phyloP scores from a whole-genome alignment of 805 yeast species.

The Ascoidea tarda region DNA sequence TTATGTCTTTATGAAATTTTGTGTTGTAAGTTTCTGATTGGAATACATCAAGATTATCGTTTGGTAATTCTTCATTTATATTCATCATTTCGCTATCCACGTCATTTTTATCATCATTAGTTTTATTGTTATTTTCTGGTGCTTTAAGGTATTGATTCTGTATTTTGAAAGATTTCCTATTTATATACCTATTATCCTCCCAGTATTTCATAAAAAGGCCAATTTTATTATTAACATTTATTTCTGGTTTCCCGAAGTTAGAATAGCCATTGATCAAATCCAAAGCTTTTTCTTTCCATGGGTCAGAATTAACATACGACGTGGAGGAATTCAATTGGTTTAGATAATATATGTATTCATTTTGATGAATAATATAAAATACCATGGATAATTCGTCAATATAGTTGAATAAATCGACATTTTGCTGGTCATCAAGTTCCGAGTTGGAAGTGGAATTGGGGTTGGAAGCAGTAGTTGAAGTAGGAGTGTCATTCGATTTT shows the following conservation, averaged over 20 bases:
- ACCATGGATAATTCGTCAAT: conserved; percentile 5
- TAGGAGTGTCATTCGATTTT: neutral
- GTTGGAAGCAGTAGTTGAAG: neutral
- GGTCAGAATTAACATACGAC: neutral
- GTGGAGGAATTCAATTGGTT: neutral
- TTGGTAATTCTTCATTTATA: neutral
- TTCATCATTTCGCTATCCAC: neutral
- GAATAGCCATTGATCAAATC: conserved; percentile 8
- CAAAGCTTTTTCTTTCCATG: neutral
- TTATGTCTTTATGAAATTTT: neutral
- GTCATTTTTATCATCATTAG: neutral
- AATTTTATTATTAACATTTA: conserved; percentile 1
- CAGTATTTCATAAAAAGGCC: conserved; percentile 9
- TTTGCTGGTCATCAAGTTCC: neutral
- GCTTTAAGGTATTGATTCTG: neutral
- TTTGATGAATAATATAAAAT: neutral
- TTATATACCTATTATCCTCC: conserved; percentile 6
- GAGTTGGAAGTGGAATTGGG: neutral
- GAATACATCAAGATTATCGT: no score
- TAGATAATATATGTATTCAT: neutral
- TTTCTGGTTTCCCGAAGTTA: conserved; percentile 4
- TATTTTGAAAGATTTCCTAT: neutral
- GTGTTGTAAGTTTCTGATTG: neutral
- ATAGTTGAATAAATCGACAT: conserved; percentile 5
- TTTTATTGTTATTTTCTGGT: neutral